Conservation (phyloP, 2,329 filamentous ascomycete species). For the Aspergillus chevalieri region DNA sequence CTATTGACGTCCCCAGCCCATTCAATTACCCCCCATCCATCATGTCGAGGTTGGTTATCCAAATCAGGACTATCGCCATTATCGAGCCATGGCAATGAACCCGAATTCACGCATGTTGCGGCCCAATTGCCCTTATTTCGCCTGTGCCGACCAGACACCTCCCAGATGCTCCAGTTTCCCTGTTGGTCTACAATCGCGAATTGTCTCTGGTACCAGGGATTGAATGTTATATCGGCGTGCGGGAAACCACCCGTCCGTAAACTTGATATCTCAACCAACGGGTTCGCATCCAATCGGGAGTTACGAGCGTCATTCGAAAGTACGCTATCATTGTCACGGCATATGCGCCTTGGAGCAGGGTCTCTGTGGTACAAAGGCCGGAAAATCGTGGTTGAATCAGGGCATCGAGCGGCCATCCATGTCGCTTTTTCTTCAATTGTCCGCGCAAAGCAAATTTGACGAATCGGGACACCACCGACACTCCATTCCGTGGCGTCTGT, state of each 20-base stretch:
- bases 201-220: conserved; percentile 54
- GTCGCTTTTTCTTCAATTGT: conserved; percentile 33
- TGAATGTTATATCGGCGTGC: conserved; percentile 54
- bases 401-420: conserved; percentile 49
- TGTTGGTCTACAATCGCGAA: conserved; percentile 50
- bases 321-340: conserved; percentile 8
- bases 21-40: conserved; percentile 41
- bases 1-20: conserved; percentile 34
- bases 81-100: conserved; percentile 24
- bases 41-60: conserved; percentile 21
- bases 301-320: conserved; percentile 11
- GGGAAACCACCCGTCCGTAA: conserved; percentile 40
- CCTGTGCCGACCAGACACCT: conserved; percentile 30
- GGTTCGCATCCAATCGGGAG: conserved; percentile 44
- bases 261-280: conserved; percentile 39
- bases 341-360: conserved; percentile 18
- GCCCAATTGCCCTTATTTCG: conserved; percentile 23
- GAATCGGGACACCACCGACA: conserved; percentile 45
- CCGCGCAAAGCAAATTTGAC: conserved; percentile 49
- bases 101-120: conserved; percentile 22
- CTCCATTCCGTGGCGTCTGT: conserved; percentile 45
- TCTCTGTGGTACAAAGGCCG: conserved; percentile 33
- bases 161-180: conserved; percentile 51
- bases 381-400: conserved; percentile 44
- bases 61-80: conserved; percentile 7